These are phyloP conservation scores for Acer campestre DNA, from an alignment of 345 rosid genomes.

Conservation along the genomic window DNA sequence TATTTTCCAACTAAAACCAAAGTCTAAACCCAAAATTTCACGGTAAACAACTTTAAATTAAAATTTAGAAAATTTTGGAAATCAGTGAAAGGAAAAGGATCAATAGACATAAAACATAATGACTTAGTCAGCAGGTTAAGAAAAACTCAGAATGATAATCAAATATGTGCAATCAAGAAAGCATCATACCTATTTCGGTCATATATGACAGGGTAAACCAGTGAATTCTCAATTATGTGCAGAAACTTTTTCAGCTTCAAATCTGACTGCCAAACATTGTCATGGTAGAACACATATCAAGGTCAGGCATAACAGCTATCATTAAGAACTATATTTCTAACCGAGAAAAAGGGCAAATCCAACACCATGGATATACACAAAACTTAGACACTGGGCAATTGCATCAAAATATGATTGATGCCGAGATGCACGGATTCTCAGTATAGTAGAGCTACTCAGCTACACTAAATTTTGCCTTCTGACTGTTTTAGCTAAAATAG, in stretches of 20 bases:
- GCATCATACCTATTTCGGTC: slow-evolving; percentile 64
- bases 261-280: slow-evolving; percentile 62
- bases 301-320: background rate
- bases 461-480: too few relatives aligned
- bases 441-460: too few relatives aligned
- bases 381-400: background rate
- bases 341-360: background rate
- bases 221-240: slow-evolving; percentile 88
- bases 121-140: background rate
- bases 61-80: background rate
- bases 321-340: background rate
- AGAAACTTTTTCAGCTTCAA: slow-evolving; percentile 86
- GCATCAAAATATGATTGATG: background rate
- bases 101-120: background rate
- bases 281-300: slow-evolving; percentile 16
- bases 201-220: slow-evolving; percentile 79
- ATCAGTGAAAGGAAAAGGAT: background rate
- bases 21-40: background rate
- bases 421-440: too few relatives aligned
- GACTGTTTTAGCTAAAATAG: too few relatives aligned
- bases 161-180: background rate
- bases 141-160: background rate
- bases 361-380: too few relatives aligned
- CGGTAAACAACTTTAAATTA: background rate
- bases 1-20: background rate